Evolutionary conservation across 1,284 basidiomycete species (phyloP).

Genomic region (Heterobasidion irregulare): DNA sequence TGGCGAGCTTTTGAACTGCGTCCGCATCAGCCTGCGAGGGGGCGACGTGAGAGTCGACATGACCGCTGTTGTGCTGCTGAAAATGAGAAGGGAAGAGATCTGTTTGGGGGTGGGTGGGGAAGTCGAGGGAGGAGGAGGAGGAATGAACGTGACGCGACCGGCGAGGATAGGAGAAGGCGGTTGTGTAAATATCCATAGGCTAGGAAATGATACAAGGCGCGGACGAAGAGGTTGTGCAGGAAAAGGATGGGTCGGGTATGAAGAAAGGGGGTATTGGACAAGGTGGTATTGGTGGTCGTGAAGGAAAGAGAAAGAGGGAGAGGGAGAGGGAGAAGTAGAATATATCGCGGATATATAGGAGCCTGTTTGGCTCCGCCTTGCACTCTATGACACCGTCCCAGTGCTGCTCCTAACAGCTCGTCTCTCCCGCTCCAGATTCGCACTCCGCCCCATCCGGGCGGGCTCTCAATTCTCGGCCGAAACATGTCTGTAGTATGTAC

Average conservation of each 20-base stretch:
- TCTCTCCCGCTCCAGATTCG: not conserved
- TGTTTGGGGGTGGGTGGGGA: slow-evolving; percentile 33
- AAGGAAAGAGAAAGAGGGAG: slow-evolving; percentile 22
- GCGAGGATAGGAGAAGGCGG: slow-evolving; percentile 84
- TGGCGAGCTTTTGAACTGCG: slow-evolving; percentile 73
- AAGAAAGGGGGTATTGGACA: slow-evolving; percentile 24
- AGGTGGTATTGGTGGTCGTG: slow-evolving; percentile 27
- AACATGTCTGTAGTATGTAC: no score
- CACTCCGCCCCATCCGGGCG: not conserved
- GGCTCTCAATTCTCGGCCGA: not conserved
- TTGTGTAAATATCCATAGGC: slow-evolving; percentile 87
- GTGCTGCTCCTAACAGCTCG: not conserved
- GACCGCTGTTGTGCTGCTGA: slow-evolving; percentile 31
- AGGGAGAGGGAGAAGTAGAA: slow-evolving; percentile 16
- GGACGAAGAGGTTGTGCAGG: slow-evolving; percentile 9
- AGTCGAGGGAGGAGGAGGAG: slow-evolving; percentile 56
- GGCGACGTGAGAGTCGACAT: slow-evolving; percentile 21
- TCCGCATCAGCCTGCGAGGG: slow-evolving; percentile 48
- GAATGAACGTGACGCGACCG: slow-evolving; percentile 60
- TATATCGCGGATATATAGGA: slow-evolving; percentile 3
- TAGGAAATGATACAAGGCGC: slow-evolving; percentile 17
- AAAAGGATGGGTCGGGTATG: slow-evolving; percentile 18
- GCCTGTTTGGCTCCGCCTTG: not conserved
- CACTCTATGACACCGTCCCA: not conserved
- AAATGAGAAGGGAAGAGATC: slow-evolving; percentile 31